These are phyloP conservation scores for Colletotrichum plurivorum DNA, from an alignment of 2,329 filamentous ascomycete species.

Conservation along the genomic window DNA sequence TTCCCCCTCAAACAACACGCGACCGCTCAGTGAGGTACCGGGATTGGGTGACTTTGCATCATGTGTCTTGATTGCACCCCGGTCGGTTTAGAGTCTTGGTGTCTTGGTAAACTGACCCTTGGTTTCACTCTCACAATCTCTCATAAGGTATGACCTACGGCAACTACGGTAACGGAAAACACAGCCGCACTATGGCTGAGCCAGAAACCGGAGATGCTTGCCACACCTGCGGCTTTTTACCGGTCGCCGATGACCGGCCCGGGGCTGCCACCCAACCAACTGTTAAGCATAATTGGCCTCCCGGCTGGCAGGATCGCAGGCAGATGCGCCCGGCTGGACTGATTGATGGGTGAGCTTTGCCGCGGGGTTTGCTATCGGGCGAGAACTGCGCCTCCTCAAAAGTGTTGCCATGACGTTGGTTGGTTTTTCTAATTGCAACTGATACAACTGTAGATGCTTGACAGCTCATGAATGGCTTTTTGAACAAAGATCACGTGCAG, in stretches of 20 bases:
- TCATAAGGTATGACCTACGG: too few species aligned
- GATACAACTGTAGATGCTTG: not conserved
- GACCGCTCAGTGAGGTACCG: not conserved
- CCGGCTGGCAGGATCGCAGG: not conserved
- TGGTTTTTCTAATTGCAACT: not conserved
- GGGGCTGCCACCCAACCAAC: not conserved
- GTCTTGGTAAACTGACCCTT: constrained; percentile 1
- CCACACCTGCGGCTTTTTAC: not conserved
- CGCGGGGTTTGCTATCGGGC: not conserved
- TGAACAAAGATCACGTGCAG: not conserved
- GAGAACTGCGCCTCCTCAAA: not conserved
- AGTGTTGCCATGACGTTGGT: too few species aligned
- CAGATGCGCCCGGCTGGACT: not conserved
- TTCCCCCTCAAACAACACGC: not conserved
- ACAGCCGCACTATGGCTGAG: not conserved
- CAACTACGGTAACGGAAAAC: too few species aligned
- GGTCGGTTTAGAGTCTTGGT: constrained; percentile 2
- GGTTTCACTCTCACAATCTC: not conserved
- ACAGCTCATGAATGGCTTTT: too few species aligned
- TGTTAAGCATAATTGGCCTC: too few species aligned
- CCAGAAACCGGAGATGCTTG: too few species aligned
- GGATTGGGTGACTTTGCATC: not conserved
- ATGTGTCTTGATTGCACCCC: not conserved
- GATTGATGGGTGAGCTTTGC: not conserved
- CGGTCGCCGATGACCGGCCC: not conserved